Conservation (phyloP, 306 rosid species). For the Rosa rugosa region DNA sequence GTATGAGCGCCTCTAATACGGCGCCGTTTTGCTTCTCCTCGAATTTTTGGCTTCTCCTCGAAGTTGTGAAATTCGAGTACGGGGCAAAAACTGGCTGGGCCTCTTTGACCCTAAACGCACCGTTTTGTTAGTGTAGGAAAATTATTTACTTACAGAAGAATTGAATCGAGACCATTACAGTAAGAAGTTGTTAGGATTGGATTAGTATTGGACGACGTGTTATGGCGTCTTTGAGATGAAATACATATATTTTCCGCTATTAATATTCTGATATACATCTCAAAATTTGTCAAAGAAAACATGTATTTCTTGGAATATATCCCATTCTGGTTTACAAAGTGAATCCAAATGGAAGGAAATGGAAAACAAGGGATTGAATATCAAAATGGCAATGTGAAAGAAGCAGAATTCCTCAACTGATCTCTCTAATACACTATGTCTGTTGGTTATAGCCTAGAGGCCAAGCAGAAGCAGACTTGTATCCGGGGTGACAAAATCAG, state of each 20-base stretch:
- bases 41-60: background rate
- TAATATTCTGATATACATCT: background rate
- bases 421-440: background rate
- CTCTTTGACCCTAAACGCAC: too few relatives aligned
- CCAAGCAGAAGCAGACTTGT: background rate
- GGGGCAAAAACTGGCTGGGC: too few relatives aligned
- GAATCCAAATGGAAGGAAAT: background rate
- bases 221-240: too few relatives aligned
- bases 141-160: too few relatives aligned
- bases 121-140: too few relatives aligned
- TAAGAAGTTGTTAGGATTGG: too few relatives aligned
- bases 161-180: too few relatives aligned
- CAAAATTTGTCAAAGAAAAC: background rate
- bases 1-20: background rate
- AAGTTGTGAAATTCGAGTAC: background rate
- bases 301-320: background rate
- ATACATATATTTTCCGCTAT: background rate
- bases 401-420: background rate
- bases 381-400: background rate
- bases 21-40: conserved; percentile 16
- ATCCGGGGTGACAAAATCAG: background rate
- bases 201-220: too few relatives aligned
- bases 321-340: background rate
- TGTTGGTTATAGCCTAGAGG: background rate
- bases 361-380: background rate